A percentile compares a stretch with the other conserved stretches of the same genome.
Evolutionary conservation across 352 stramenopile species (phyloP).

Genomic region (Phytophthora pluvialis): DNA sequence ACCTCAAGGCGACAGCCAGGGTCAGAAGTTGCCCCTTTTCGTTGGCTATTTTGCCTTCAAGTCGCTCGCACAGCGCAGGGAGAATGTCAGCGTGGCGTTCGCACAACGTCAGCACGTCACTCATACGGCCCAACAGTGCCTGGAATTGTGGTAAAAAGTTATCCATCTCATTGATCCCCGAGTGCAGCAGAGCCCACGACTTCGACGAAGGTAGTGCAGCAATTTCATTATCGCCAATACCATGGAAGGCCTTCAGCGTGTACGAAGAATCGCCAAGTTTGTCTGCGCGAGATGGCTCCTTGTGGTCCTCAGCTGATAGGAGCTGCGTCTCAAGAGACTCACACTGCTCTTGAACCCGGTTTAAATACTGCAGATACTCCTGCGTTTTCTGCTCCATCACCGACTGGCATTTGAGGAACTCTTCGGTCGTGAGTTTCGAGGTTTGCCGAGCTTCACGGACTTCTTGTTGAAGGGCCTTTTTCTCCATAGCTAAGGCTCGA

Average conservation of each 20-base stretch:
- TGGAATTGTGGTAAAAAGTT: constrained; percentile 56
- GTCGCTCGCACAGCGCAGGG: constrained; percentile 28
- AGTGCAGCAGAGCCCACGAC: constrained; percentile 22
- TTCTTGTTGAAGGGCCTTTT: constrained; percentile 28
- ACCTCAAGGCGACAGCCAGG: constrained; percentile 21
- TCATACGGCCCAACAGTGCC: constrained; percentile 36
- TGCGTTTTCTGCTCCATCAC: constrained; percentile 19
- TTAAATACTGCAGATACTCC: constrained; percentile 12
- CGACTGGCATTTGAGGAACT: constrained; percentile 25
- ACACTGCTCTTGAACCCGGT: constrained; percentile 9
- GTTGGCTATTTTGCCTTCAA: constrained; percentile 17
- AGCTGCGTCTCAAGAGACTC: constrained; percentile 33
- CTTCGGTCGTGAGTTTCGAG: constrained; percentile 15
- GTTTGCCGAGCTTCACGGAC: constrained; percentile 19
- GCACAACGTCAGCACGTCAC: constrained; percentile 45
- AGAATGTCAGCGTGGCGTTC: constrained; percentile 41
- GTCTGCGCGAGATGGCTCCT: background rate
- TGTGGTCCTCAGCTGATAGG: constrained; percentile 28
- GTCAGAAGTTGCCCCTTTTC: constrained; percentile 16
- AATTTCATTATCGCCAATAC: constrained; percentile 27
- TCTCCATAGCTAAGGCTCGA: constrained; percentile 18
- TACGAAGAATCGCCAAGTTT: background rate
- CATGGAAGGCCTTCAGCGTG: constrained; percentile 19
- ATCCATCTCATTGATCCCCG: constrained; percentile 35
- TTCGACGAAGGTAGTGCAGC: constrained; percentile 11